Evolutionary conservation across 768 basidiomycete species (phyloP).

Genomic region (Leccinum variicolor): DNA sequence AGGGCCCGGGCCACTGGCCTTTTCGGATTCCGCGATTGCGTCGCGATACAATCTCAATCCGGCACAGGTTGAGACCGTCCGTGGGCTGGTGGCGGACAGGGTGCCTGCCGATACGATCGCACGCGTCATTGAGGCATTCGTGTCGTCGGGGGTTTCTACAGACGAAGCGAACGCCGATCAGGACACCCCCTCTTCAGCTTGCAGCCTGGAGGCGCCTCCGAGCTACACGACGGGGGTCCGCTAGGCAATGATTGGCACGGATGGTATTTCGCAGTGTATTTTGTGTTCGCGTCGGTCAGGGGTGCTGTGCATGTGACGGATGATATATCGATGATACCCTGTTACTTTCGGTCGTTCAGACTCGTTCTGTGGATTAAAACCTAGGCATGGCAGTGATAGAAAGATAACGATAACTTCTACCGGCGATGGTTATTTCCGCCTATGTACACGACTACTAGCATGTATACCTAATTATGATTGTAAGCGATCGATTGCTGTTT

Average conservation of each 20-base stretch:
- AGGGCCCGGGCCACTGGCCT: not conserved
- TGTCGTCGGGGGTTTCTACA: not conserved
- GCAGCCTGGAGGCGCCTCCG: conserved; percentile 12
- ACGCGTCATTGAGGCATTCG: conserved; percentile 13
- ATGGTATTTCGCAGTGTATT: no score
- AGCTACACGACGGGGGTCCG: conserved; percentile 16
- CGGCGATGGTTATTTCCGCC: no score
- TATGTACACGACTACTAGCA: no score
- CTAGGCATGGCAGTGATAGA: no score
- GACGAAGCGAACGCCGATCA: not conserved
- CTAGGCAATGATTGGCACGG: not conserved
- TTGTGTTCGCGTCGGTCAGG: not conserved
- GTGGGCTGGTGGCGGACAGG: conserved; percentile 5
- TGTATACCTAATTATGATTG: no score
- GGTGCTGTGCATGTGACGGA: no score
- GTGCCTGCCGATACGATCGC: conserved; percentile 11
- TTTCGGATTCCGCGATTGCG: not conserved
- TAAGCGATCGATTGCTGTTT: no score
- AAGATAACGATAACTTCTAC: no score
- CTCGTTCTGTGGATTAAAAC: no score
- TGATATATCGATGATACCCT: no score
- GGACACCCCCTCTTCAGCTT: not conserved
- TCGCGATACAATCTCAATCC: conserved; percentile 6
- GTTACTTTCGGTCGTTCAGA: no score
- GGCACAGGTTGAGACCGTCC: conserved; percentile 11